Base-by-base conservation (phyloP, 768 basidiomycete species). In the Coprinopsis strossmayeri region DNA sequence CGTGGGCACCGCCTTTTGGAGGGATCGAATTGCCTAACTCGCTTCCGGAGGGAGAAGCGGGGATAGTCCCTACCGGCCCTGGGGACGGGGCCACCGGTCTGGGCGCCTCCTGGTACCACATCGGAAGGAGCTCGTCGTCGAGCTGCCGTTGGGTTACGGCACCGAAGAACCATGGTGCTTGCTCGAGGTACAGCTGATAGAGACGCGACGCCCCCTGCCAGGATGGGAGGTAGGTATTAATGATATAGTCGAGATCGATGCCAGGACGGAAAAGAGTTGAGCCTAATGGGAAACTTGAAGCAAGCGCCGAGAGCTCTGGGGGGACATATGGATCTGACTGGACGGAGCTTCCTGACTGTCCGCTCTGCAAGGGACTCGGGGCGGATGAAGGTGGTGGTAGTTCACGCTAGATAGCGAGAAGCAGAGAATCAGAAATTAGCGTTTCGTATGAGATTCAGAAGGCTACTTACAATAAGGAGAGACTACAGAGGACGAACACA, bases 81-180 rank as follows among this genome's bases (percentile, higher is more conserved):
- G 24, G 46, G 9, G 54, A 41, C 4, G 55, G 49, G n/a, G 42
- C 43, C 24, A 52, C 52, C 20, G 65, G 52, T 43, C 62, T 53
- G 34, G 68, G 61, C 2, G 74, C 76, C 53, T 76, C 81, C n/a
- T 61, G 62, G 51, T 82, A 86, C 79, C 80, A 84, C 35, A 77
- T 55, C 13, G 83, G 83, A n/a, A 85, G 65, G 15, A 79, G 63
- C 51, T 84, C 82, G 48, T 84, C 78, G n/a, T 77, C 62, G 7
- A 85, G 63, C 52, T 89, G 85, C 13, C 67, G 69, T 37, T 71
- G 68, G 2, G 81, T 81, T 30, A 88, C 77, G 1, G 84, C 81
- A 18, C 84, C 81, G 50, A 85, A 87, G 59, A 87, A 86, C 87
- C 87, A 89, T 0, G 83, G 81, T 2, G 85, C 83, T 57, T 84